Conservation (phyloP, 768 basidiomycete genomes). For the Auricularia auricula-judae region DNA sequence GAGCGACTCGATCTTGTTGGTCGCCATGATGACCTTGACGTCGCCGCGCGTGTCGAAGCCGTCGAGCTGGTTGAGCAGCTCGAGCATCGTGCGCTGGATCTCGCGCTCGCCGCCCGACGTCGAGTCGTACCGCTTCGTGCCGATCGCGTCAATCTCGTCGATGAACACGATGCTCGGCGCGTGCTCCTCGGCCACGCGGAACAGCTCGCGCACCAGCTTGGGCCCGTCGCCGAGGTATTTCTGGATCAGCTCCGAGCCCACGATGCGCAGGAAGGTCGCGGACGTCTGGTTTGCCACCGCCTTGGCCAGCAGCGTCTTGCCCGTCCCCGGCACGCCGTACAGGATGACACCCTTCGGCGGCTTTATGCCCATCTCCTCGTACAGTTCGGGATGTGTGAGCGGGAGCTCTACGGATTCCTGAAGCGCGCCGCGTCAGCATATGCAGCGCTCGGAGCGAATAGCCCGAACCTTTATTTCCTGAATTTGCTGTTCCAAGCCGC, state of each 20-base stretch:
- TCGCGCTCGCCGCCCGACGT: slow-evolving; percentile 98
- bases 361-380: slow-evolving; percentile 99
- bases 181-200: slow-evolving; percentile 94
- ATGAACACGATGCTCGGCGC: slow-evolving; percentile 99
- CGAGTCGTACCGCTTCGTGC: slow-evolving; percentile 99
- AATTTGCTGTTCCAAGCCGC: slow-evolving; percentile 92
- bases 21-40: slow-evolving; percentile 99
- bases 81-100: slow-evolving; percentile 98
- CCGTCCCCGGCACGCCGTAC: slow-evolving; percentile 96
- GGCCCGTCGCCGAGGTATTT: slow-evolving; percentile 99
- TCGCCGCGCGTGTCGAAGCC: slow-evolving; percentile 99
- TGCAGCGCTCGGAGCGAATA: neutral
- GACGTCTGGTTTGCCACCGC: slow-evolving; percentile 98
- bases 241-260: slow-evolving; percentile 96
- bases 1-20: slow-evolving; percentile 92
- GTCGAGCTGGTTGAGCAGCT: slow-evolving; percentile 94
- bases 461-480: slow-evolving; percentile 88
- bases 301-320: slow-evolving; percentile 95
- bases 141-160: slow-evolving; percentile 97
- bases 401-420: slow-evolving; percentile 98
- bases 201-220: slow-evolving; percentile 93
- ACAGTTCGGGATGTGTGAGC: slow-evolving; percentile 92
- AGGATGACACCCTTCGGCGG: slow-evolving; percentile 99
- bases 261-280: slow-evolving; percentile 93
- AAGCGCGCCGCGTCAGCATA: neutral